phyloP scores from a whole-genome alignment of 2,329 filamentous ascomycete genomes.

The Aureobasidium pullulans region DNA sequence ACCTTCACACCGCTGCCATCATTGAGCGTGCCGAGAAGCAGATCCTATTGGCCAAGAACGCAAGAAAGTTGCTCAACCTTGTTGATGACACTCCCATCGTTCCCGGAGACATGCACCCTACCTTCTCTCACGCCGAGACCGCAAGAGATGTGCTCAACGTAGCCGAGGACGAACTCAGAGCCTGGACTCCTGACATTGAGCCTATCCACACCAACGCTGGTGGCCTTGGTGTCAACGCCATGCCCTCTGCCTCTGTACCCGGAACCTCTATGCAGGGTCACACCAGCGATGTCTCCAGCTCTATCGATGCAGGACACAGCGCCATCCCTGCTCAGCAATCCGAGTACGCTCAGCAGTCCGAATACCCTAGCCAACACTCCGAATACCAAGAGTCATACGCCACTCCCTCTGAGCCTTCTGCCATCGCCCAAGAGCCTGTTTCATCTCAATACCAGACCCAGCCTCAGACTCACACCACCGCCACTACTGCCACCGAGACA shows the following conservation, averaged over 20 bases:
- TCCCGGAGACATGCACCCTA: conserved; percentile 68
- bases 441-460: not conserved
- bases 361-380: not conserved
- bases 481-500: not conserved
- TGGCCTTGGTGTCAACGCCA: conserved; percentile 41
- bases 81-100: conserved; percentile 87
- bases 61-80: conserved; percentile 72
- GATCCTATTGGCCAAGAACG: conserved; percentile 85
- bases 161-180: conserved; percentile 77
- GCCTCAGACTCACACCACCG: not conserved
- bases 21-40: conserved; percentile 98
- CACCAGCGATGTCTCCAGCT: not conserved
- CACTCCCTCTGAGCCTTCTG: not conserved
- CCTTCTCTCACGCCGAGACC: conserved; percentile 58
- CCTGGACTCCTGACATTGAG: conserved; percentile 57
- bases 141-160: conserved; percentile 85
- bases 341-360: not conserved
- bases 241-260: conserved; percentile 24
- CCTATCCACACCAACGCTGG: conserved; percentile 46
- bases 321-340: not conserved
- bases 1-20: conserved; percentile 76
- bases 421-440: not conserved
- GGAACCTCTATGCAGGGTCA: not conserved
- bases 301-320: not conserved
- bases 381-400: not conserved